Evolutionary conservation across 768 basidiomycete genomes (phyloP).

Genomic region (Cyclocybe aegerita): DNA sequence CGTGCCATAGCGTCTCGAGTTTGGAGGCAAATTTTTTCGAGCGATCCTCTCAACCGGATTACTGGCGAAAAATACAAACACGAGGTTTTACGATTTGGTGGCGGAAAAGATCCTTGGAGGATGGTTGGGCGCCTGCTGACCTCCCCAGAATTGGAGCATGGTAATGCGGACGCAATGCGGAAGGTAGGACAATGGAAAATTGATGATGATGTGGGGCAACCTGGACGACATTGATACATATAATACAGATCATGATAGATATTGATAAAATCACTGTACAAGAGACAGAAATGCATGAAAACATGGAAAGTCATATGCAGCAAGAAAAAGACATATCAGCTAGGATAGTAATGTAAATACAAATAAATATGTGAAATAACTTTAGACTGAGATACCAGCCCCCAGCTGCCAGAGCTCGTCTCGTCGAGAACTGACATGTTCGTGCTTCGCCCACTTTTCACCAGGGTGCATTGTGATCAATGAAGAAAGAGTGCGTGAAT

Average conservation of each 20-base stretch:
- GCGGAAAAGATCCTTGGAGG: conserved; percentile 90
- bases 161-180: conserved; percentile 83
- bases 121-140: conserved; percentile 79
- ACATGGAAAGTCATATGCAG: no score
- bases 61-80: conserved; percentile 80
- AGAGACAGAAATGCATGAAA: conserved; percentile 1
- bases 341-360: no score
- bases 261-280: background rate
- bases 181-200: conserved; percentile 89
- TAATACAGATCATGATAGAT: background rate
- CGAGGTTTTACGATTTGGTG: conserved; percentile 78
- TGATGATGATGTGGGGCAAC: conserved; percentile 65
- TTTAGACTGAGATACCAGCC: no score
- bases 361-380: no score
- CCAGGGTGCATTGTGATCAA: no score
- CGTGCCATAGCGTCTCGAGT: conserved; percentile 94
- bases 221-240: conserved; percentile 53
- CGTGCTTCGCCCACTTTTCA: no score
- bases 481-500: no score
- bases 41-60: conserved; percentile 65
- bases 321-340: no score
- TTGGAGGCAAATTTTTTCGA: conserved; percentile 74
- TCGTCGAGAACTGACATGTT: no score
- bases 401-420: no score
- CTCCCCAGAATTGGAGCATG: conserved; percentile 61